Conservation (phyloP, 176 grass and related monocot species). For the Secale cereale region DNA sequence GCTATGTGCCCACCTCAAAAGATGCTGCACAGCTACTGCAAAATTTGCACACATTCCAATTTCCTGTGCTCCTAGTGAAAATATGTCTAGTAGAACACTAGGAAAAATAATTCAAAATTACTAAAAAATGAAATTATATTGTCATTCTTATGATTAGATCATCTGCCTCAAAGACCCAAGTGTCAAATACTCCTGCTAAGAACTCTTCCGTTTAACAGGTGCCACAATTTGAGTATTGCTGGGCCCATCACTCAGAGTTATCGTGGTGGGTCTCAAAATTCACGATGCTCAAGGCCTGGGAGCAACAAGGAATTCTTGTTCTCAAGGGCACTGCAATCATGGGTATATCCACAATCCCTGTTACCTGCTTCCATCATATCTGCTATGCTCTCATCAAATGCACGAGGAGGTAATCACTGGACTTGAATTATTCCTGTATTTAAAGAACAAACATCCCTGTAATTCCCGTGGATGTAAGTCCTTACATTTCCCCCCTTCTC, state of each 20-base stretch:
- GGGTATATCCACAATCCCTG: slow-evolving; percentile 81
- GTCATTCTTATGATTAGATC: slow-evolving; percentile 12
- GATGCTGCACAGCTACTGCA: not conserved
- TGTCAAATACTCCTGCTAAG: not conserved
- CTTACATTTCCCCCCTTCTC: not conserved
- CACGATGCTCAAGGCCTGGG: slow-evolving; percentile 15
- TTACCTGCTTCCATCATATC: slow-evolving; percentile 69
- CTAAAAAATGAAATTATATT: not conserved
- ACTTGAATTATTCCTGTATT: slow-evolving; percentile 5
- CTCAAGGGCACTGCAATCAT: slow-evolving; percentile 72
- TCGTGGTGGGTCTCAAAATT: slow-evolving; percentile 34
- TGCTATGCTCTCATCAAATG: slow-evolving; percentile 60
- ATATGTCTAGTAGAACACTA: not conserved
- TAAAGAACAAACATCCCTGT: not conserved
- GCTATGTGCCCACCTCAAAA: not conserved
- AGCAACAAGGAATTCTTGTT: slow-evolving; percentile 50
- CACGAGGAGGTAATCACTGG: slow-evolving; percentile 65
- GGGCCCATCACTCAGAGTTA: slow-evolving; percentile 33
- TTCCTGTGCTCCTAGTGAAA: not conserved
- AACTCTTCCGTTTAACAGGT: slow-evolving; percentile 51
- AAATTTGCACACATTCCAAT: not conserved
- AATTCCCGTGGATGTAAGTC: not conserved
- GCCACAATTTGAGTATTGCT: slow-evolving; percentile 57
- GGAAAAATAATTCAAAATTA: not conserved
- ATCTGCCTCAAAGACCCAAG: not conserved